Base-by-base conservation (phyloP, 2,329 filamentous ascomycete genomes). In the Xylariaceae sp. region DNA sequence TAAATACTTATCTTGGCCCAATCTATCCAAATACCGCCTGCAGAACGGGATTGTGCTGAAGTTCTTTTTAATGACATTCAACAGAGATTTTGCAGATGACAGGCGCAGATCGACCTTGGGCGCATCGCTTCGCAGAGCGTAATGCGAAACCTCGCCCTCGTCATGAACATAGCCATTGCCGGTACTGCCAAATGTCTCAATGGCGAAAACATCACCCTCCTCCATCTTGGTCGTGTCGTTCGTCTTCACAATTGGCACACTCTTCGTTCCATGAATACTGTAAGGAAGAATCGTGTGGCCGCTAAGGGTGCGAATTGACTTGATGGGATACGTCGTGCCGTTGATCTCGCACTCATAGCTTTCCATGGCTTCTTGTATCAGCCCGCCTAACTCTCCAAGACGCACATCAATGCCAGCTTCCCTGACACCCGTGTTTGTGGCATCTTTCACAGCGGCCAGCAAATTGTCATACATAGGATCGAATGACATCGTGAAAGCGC, bases 1-100 rank as follows among this genome's bases (percentile, higher is more conserved):
- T 36, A 96, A 80, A 69, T 97, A 96, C 72, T 96, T 96, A 57
- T 96, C 90, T 70, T 95, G 89, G 22, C 92, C 92, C n/a, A 96
- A 73, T 51, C 92, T 86, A 73, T 96, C 92, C 56, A 97, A 78
- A 70, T 96, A 96, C 62, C 92, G 84, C 59, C 92, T 81, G 72
- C 90, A 96, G 72, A 91, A 97, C 1, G 91, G 91, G 63, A 97
- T 74, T 1, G 91, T 96, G 61, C 90, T 89, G 70, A 96, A 97
- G 74, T 96, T 96, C 80, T 95, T 95, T 74, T 89, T 94, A 71
- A 97, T 96, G 30, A 90, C 86, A 65, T 81, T 94, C 62, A 96
- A 78, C 53, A 97, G 77, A 53, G 85, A 87, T 76, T 92, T 94
- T 55, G 92, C 92, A 43, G 89, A 95, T 41, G 86, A 83, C 47